Percentiles rank a stretch among this genome's conserved stretches.
phyloP scores from a whole-genome alignment of 352 stramenopile genomes.

The Aphanomyces cochlioides region DNA sequence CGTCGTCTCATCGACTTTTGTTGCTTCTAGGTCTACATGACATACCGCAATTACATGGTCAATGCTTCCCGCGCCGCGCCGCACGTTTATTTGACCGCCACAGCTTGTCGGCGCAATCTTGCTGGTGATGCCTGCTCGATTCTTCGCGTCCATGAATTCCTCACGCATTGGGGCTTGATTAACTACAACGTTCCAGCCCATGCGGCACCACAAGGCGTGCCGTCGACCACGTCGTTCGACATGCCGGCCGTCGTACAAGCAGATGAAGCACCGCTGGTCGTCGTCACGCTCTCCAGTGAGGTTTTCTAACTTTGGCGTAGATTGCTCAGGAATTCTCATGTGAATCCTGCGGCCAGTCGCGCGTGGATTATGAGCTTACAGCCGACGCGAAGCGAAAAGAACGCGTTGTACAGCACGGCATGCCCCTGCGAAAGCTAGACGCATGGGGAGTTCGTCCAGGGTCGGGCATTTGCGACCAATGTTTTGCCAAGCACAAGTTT shows the following conservation, averaged over 20 bases:
- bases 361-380: slow-evolving; percentile 55
- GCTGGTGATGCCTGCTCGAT: slow-evolving; percentile 78
- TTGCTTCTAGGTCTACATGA: slow-evolving; percentile 56
- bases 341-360: slow-evolving; percentile 44
- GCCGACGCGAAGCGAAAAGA: slow-evolving; percentile 56
- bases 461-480: slow-evolving; percentile 63
- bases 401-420: slow-evolving; percentile 15
- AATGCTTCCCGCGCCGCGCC: slow-evolving; percentile 74
- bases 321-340: slow-evolving; percentile 34
- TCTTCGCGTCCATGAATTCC: slow-evolving; percentile 79
- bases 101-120: slow-evolving; percentile 75
- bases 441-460: slow-evolving; percentile 42
- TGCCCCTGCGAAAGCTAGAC: slow-evolving; percentile 22
- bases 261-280: slow-evolving; percentile 1
- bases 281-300: not conserved
- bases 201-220: slow-evolving; percentile 35
- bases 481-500: slow-evolving; percentile 58
- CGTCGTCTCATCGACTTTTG: slow-evolving; percentile 41
- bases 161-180: slow-evolving; percentile 82
- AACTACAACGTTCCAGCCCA: slow-evolving; percentile 81
- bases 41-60: slow-evolving; percentile 87
- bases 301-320: not conserved
- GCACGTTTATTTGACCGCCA: slow-evolving; percentile 75
- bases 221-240: slow-evolving; percentile 1
- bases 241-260: slow-evolving; percentile 40